Base-by-base conservation (phyloP, 805 yeast genomes). In the Pichia nakasei region DNA sequence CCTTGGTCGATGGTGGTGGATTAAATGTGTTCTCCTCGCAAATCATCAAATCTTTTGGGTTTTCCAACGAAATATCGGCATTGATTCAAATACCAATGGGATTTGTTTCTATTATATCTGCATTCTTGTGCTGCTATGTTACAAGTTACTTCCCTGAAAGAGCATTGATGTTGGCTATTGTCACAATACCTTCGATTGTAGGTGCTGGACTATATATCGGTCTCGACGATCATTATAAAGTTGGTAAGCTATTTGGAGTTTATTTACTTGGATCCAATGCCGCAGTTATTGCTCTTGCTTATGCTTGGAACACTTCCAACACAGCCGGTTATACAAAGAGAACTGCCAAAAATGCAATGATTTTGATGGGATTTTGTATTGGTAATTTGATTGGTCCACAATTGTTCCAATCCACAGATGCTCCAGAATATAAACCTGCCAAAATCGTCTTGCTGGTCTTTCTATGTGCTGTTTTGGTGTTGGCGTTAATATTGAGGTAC, bases 351-450 rank as follows among this genome's bases (percentile, higher is more conserved):
- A 72, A 66, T 47, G 72, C 67, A 22, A 50, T 69, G 48, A 59
- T 64, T 22, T 65, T 72, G 72, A 61, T 66, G 24, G 67, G 68
- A 15, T 75, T 68, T 44, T 65, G 72, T 47, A 55, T 75, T 35
- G 64, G 74, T 22, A 75, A 75, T 48, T 64, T 75, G 19, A 68
- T 74, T 22, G 70, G 76, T 7, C 79, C 81, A 4, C 80, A 75
- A 53, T 49, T 75, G 20, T 76, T 78, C 75, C 64, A 67, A 50
- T 60, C 53, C 9, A 56, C 52, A n/a, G 71, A 70, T 49, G 65
- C 69, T 8, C 80, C 81, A 39, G 58, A 69, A 45, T 72, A 65
- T 50, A 47, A 56, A 15, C 64, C 68, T 2, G 72, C 75, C 9
- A 67, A 79, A 78, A 58, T 69, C 42, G 73, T 72, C 11, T 78